These are phyloP conservation scores for Thermochaetoides dissita DNA, from an alignment of 2,329 filamentous ascomycete genomes.

Conservation along the genomic window DNA sequence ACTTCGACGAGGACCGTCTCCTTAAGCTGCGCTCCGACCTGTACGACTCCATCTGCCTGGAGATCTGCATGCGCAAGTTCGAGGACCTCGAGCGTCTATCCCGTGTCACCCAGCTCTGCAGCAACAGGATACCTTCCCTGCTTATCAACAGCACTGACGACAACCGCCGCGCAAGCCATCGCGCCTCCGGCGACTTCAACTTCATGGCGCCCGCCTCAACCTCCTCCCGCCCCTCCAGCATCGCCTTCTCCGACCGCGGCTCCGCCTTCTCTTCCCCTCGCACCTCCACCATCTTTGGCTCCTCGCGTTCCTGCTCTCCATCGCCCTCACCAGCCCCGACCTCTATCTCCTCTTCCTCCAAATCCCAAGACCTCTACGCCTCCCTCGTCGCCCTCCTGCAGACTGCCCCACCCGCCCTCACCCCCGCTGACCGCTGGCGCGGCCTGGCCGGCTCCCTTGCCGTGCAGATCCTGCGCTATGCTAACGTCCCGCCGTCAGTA, in stretches of 20 bases:
- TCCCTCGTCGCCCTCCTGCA: slow-evolving; percentile 42
- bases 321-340: slow-evolving; percentile 12
- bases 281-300: slow-evolving; percentile 27
- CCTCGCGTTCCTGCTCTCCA: slow-evolving; percentile 19
- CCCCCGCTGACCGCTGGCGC: slow-evolving; percentile 35
- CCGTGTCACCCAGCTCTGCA: slow-evolving; percentile 19
- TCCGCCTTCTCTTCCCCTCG: slow-evolving; percentile 39
- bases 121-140: slow-evolving; percentile 14
- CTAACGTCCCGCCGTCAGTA: slow-evolving; percentile 28
- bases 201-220: slow-evolving; percentile 27
- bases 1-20: slow-evolving; percentile 52
- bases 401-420: slow-evolving; percentile 29
- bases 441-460: slow-evolving; percentile 39
- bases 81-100: slow-evolving; percentile 37
- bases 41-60: slow-evolving; percentile 47
- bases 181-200: slow-evolving; percentile 29
- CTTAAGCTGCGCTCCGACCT: slow-evolving; percentile 47
- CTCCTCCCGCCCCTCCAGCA: slow-evolving; percentile 36
- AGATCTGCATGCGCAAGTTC: slow-evolving; percentile 48
- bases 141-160: slow-evolving; percentile 9
- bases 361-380: slow-evolving; percentile 35
- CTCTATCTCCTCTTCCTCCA: slow-evolving; percentile 30
- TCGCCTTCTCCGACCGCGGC: slow-evolving; percentile 34
- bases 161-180: slow-evolving; percentile 16
- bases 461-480: slow-evolving; percentile 44